Conservation (phyloP, 257 asterid species). For the Solanum pimpinellifolium region DNA sequence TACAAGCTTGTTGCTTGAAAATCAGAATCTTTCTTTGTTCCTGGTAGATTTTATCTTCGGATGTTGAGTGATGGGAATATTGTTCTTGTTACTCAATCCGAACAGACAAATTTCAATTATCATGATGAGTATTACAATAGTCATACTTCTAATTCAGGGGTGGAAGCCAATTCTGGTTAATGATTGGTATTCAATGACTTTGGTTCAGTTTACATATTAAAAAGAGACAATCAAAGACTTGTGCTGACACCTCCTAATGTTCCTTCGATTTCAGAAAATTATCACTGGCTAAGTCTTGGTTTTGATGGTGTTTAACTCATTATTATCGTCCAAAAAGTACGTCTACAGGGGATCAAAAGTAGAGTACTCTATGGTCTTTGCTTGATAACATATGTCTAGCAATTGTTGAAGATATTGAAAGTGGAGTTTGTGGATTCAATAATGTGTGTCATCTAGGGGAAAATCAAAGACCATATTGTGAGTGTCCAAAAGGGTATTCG, state of each 20-base stretch:
- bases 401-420: constrained; percentile 5
- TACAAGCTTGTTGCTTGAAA: neutral
- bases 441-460: constrained; percentile 21
- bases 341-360: neutral
- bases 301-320: constrained; percentile 39
- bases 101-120: neutral
- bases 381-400: constrained; percentile 23
- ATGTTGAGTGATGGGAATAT: constrained; percentile 26
- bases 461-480: constrained; percentile 23
- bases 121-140: constrained; percentile 34
- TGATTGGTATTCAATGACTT: constrained; percentile 15
- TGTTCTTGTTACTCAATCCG: constrained; percentile 17
- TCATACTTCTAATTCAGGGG: constrained; percentile 3
- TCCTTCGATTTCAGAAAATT: constrained; percentile 11
- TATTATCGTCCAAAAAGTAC: constrained; percentile 25
- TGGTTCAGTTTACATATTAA: constrained; percentile 12
- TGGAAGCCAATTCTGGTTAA: constrained; percentile 17
- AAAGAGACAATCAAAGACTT: constrained; percentile 4
- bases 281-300: constrained; percentile 27
- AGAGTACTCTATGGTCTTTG: constrained; percentile 11
- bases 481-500: constrained; percentile 30
- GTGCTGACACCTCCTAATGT: neutral
- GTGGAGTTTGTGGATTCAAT: constrained; percentile 65
- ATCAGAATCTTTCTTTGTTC: constrained; percentile 12
- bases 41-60: constrained; percentile 31